These are phyloP conservation scores for Avicennia marina DNA, from an alignment of 257 asterid species.

Conservation along the genomic window DNA sequence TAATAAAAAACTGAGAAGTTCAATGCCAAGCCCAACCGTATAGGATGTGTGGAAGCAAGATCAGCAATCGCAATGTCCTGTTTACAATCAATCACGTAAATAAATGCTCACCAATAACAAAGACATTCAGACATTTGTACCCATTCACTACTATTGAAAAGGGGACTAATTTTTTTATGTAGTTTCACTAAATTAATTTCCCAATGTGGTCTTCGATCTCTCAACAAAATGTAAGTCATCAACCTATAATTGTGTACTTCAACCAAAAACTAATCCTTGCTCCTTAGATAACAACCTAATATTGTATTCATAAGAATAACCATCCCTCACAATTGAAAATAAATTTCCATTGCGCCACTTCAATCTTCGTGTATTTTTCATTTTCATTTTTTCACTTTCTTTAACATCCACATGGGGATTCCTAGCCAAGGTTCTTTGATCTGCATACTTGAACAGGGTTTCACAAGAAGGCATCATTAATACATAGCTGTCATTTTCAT, in stretches of 20 bases:
- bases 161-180: not conserved
- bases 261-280: not conserved
- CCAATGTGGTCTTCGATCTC: not conserved
- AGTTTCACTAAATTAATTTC: not conserved
- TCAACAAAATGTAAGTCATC: too few species aligned
- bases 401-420: not conserved
- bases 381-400: not conserved
- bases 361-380: not conserved
- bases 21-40: slow-evolving; percentile 63
- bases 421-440: not conserved
- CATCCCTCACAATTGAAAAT: too few species aligned
- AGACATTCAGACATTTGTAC: not conserved
- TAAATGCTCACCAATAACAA: not conserved
- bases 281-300: not conserved
- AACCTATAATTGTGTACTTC: too few species aligned
- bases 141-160: not conserved
- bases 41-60: slow-evolving; percentile 67
- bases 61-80: slow-evolving; percentile 63
- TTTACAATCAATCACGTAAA: slow-evolving; percentile 3
- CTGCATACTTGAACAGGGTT: too few species aligned
- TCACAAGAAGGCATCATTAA: too few species aligned
- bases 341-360: too few species aligned
- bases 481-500: not conserved
- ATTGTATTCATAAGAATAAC: not conserved
- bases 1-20: slow-evolving; percentile 61